Evolutionary conservation across 192 early-diverging fungal species (phyloP).

Genomic region (Entophlyctis luteolus): DNA sequence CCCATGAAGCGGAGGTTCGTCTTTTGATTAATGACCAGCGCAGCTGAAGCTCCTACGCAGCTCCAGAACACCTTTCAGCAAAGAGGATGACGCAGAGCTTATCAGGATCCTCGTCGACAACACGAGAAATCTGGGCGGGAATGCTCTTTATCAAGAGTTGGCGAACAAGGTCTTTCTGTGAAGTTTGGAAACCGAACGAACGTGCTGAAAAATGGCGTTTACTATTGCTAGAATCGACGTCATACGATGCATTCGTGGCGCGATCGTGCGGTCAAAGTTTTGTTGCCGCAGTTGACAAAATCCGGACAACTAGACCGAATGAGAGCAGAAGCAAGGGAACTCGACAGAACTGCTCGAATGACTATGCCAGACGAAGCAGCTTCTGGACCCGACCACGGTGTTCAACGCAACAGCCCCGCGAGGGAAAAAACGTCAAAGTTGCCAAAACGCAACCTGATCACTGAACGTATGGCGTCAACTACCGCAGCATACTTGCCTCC

Average conservation of each 20-base stretch:
- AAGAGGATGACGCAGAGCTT: not conserved
- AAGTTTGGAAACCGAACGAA: no score
- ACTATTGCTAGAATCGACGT: not conserved
- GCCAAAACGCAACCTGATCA: not conserved
- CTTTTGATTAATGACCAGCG: not conserved
- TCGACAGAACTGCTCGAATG: no score
- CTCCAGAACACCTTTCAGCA: not conserved
- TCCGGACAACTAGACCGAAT: not conserved
- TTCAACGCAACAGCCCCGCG: not conserved
- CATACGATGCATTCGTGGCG: not conserved
- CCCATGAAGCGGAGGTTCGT: not conserved
- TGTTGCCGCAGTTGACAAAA: not conserved
- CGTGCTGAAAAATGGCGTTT: no score
- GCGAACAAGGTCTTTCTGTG: constrained; percentile 1
- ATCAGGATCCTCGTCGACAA: not conserved
- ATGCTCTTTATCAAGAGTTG: not conserved
- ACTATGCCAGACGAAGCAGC: not conserved
- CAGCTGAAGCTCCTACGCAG: not conserved
- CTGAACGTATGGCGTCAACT: not conserved
- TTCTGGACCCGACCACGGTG: not conserved
- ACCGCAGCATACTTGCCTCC: no score
- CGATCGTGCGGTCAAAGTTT: constrained; percentile 7
- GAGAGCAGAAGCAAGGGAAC: not conserved
- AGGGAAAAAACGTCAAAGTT: not conserved
- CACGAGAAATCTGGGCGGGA: not conserved